These are phyloP conservation scores for Zizania latifolia DNA, from an alignment of 176 grass and related monocot genomes.

Conservation along the genomic window DNA sequence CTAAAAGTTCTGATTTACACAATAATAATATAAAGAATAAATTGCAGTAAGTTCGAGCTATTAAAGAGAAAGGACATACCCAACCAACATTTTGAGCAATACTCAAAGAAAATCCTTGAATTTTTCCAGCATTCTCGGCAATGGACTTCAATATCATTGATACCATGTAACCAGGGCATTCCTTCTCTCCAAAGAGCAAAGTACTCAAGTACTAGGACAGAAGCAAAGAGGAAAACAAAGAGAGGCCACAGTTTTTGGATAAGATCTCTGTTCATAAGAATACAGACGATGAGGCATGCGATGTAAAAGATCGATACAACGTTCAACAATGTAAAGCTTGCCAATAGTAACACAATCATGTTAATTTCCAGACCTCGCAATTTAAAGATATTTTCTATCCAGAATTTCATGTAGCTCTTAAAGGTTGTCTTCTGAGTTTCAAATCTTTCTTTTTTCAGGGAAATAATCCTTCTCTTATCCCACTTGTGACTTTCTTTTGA, in stretches of 20 bases:
- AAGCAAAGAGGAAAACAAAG: conserved; percentile 89
- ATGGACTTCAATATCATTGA: conserved; percentile 47
- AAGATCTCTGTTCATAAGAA: conserved; percentile 85
- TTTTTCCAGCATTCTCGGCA: conserved; percentile 90
- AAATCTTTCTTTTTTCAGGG: conserved; percentile 77
- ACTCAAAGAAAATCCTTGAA: conserved; percentile 59
- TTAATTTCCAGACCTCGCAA: conserved; percentile 89
- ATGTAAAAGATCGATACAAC: conserved; percentile 86
- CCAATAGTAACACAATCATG: conserved; percentile 87
- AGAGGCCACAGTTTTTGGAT: conserved; percentile 83
- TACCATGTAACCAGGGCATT: conserved; percentile 43
- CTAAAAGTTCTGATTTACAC: conserved; percentile 13
- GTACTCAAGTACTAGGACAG: conserved; percentile 75
- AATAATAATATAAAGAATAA: conserved; percentile 18
- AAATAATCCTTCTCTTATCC: conserved; percentile 70
- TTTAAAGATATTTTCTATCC: conserved; percentile 97
- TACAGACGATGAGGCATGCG: conserved; percentile 65
- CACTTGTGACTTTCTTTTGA: conserved; percentile 94
- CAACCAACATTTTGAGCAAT: conserved; percentile 89
- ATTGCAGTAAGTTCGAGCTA: not conserved
- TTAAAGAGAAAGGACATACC: conserved; percentile 50
- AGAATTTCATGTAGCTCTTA: conserved; percentile 82
- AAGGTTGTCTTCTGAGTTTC: conserved; percentile 88
- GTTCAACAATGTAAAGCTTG: conserved; percentile 94
- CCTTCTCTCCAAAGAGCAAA: conserved; percentile 77